Evolutionary conservation across 2,329 filamentous ascomycete genomes (phyloP), one percentile per base, ranked within the genome.

Genomic region (Diaporthe citriasiana): DNA sequence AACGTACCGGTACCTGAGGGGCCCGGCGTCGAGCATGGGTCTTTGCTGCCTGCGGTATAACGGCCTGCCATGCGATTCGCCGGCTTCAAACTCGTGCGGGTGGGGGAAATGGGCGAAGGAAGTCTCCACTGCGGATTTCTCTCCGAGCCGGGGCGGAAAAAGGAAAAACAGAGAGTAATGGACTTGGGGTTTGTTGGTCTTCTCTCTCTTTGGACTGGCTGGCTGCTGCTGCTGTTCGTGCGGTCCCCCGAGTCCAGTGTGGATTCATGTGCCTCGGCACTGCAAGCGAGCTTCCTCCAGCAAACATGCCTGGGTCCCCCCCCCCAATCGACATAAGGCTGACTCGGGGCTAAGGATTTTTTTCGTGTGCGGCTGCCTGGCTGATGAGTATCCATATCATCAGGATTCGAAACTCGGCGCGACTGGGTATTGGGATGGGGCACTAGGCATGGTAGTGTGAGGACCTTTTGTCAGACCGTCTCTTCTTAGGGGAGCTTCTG

Each of bases 1-100:
- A n/a, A 47, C 63, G 63, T 66, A 66, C 63, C 63, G 63, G 63
- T 66, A 66, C 63, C 63, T 66, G 42, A 50, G 4, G 40, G 40
- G 27, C 25, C 25, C 0, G 35, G 56, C 7, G 25, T 8, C 13
- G 15, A 10, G 25, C 59, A 65, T 65, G 59, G 59, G 59, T 47
- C 4, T 15, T 15, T 40, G 6, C 5, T n/a, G 13, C 30, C 35
- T 27, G 10, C 56, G 38, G 35, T 17, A 47, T 12, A 66, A 66
- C 45, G 45, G 45, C 30, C 38, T 17, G 63, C 63, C 63, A 66
- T 66, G 63, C 63, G 63, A 66, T 66, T 66, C 63, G 63, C 33
- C 63, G 19, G 45, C 45, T 15, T 13, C 60, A 19, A 35, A 6
- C 27, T 35, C 33, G 22, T 19, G 59, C 40, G 40, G 59, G 59